A percentile compares a stretch with the other conserved stretches of the same genome.
phyloP scores from a whole-genome alignment of 2,329 filamentous ascomycete species.

The Lachnellula willkommii region DNA sequence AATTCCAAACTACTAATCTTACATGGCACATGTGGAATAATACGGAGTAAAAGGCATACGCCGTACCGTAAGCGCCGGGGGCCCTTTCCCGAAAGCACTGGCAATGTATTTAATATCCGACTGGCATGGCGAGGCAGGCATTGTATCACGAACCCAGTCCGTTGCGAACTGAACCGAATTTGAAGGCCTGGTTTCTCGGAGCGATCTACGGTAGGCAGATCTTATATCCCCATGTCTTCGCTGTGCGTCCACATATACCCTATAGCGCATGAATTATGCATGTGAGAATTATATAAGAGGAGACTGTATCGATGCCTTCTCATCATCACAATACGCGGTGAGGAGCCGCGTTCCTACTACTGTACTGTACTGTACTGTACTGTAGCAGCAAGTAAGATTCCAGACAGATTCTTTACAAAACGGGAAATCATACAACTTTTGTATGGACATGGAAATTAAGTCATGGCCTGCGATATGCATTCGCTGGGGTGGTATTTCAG shows the following conservation, averaged over 20 bases:
- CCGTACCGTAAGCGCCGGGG: neutral
- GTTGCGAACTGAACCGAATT: neutral
- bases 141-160: conserved; percentile 6
- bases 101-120: conserved; percentile 5
- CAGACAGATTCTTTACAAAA: neutral
- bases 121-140: conserved; percentile 6
- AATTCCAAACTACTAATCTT: neutral
- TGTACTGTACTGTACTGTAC: neutral
- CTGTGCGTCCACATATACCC: conserved; percentile 7
- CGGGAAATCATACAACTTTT: conserved; percentile 1
- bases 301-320: neutral
- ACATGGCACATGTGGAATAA: conserved; percentile 1
- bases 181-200: neutral
- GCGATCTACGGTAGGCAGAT: conserved; percentile 3
- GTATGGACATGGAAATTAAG: neutral
- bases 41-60: neutral
- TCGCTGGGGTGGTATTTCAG: neutral
- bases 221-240: conserved; percentile 7
- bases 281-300: conserved; percentile 6
- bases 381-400: neutral
- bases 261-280: conserved; percentile 14
- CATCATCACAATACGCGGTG: neutral
- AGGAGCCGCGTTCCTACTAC: neutral
- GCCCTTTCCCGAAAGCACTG: neutral
- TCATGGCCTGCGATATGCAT: neutral